phyloP scores from a whole-genome alignment of 805 yeast species.

The Metschnikowia anglica region DNA sequence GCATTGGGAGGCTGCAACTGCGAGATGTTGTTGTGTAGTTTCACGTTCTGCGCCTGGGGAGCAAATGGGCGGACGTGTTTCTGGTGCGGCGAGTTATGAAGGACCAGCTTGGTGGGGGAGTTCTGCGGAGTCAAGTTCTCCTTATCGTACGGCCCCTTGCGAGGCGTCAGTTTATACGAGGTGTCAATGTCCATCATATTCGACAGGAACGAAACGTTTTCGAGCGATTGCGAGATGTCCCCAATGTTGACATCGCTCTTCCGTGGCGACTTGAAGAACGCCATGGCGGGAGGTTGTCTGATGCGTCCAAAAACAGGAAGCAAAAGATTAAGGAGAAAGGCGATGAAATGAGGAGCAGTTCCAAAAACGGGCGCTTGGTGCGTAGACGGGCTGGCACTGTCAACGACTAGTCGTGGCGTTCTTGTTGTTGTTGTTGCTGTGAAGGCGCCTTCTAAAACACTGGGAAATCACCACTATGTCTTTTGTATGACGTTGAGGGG shows the following conservation, averaged over 20 bases:
- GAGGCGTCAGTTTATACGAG: conserved; percentile 33
- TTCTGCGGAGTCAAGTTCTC: conserved; percentile 33
- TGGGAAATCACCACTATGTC: no score
- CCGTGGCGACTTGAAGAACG: conserved; percentile 20
- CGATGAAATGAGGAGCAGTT: not conserved
- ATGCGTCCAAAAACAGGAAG: no score
- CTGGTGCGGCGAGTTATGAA: conserved; percentile 27
- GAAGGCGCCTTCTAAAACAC: no score
- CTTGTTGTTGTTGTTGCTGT: no score
- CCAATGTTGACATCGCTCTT: conserved; percentile 27
- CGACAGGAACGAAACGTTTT: conserved; percentile 38
- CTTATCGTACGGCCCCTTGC: conserved; percentile 14
- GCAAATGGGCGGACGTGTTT: conserved; percentile 10
- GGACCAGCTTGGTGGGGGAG: conserved; percentile 27
- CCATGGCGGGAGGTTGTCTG: conserved; percentile 11
- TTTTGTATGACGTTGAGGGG: no score
- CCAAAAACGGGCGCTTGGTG: no score
- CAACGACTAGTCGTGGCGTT: no score
- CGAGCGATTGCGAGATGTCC: conserved; percentile 43
- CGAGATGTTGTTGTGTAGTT: conserved; percentile 31
- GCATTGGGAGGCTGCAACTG: conserved; percentile 34
- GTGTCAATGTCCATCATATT: conserved; percentile 43
- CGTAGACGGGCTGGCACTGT: no score
- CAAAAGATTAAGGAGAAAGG: no score
- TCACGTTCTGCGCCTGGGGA: conserved; percentile 20